phyloP scores from a whole-genome alignment of 768 basidiomycete species.

The Xanthoconium stramineum region DNA sequence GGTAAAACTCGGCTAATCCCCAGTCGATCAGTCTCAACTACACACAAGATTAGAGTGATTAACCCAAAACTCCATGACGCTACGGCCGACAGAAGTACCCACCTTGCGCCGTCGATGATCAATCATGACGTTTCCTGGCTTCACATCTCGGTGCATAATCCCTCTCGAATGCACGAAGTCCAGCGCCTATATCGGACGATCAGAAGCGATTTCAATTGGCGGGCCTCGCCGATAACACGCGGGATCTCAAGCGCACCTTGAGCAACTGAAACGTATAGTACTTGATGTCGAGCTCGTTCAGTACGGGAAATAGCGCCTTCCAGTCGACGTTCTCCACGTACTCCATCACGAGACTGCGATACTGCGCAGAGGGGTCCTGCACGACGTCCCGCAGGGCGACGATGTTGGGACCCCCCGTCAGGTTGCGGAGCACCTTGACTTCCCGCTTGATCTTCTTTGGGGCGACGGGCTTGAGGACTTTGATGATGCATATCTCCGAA shows the following conservation, averaged over 20 bases:
- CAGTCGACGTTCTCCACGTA: slow-evolving; percentile 68
- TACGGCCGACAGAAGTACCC: slow-evolving; percentile 15
- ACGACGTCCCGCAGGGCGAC: slow-evolving; percentile 66
- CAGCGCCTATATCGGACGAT: slow-evolving; percentile 39
- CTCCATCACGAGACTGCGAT: slow-evolving; percentile 66
- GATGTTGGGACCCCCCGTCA: slow-evolving; percentile 70
- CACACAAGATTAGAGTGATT: background rate
- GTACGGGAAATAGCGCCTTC: slow-evolving; percentile 52
- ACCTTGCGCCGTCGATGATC: slow-evolving; percentile 62
- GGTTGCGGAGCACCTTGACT: slow-evolving; percentile 68
- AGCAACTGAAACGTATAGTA: slow-evolving; percentile 67
- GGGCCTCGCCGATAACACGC: background rate
- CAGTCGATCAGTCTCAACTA: slow-evolving; percentile 66
- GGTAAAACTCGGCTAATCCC: slow-evolving; percentile 77
- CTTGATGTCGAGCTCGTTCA: slow-evolving; percentile 64
- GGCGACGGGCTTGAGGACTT: slow-evolving; percentile 70
- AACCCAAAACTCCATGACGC: background rate
- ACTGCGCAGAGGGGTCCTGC: slow-evolving; percentile 57
- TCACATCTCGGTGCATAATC: slow-evolving; percentile 69
- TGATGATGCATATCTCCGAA: slow-evolving; percentile 57
- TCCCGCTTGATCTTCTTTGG: slow-evolving; percentile 69
- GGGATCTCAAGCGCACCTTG: slow-evolving; percentile 33
- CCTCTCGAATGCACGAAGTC: slow-evolving; percentile 71
- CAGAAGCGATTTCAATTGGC: background rate
- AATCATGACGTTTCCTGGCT: slow-evolving; percentile 73